Base-by-base conservation (phyloP, 441 rosid species). In the Daphne laureola region DNA sequence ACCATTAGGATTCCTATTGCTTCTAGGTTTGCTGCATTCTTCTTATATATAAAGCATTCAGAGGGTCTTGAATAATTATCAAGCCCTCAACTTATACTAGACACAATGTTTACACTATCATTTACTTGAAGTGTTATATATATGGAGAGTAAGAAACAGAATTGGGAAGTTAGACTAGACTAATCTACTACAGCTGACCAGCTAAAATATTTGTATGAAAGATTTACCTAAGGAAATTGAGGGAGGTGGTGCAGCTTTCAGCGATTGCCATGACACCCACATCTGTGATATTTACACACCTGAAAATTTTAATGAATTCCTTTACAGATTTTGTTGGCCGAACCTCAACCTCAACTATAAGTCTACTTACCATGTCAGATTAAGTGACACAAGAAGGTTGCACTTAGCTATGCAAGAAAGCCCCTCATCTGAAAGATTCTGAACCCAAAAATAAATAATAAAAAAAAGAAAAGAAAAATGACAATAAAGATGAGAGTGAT, bases 361-460 rank as follows among this genome's bases (percentile, higher is more conserved):
- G 46, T 26, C 68, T 51, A 68, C 77, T 74, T 67, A 92, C 96
- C 98, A 88, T 41, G 98, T 88, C 75, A 92, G 72, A 75, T 86
- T 92, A 57, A 88, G 94, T 48, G 91, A 72, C 12, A 41, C 63
- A 18, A 92, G 75, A 66, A 79, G 73, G 58, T 67, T 77, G 78
- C 98, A 92, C 53, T 79, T 77, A 45, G 98, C 90, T 70, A 86
- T 70, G 65, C 77, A 69, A 14, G 68, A 68, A 67, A 92, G 83
- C 63, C 93, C 96, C 51, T 82, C 94, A 67, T 92, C 93, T 8
- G 95, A 88, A 46, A 92, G 48, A 71, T 82, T 86, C 95, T 92
- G 83, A 9, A 71, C 57, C 40, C 61, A 73, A 61, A 57, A 31
- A 31, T 7, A 7, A 31, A 21, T 2, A 21, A 2, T 2, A 0